phyloP scores from a whole-genome alignment of 331 rosid species.

The Acacia pycnantha region DNA sequence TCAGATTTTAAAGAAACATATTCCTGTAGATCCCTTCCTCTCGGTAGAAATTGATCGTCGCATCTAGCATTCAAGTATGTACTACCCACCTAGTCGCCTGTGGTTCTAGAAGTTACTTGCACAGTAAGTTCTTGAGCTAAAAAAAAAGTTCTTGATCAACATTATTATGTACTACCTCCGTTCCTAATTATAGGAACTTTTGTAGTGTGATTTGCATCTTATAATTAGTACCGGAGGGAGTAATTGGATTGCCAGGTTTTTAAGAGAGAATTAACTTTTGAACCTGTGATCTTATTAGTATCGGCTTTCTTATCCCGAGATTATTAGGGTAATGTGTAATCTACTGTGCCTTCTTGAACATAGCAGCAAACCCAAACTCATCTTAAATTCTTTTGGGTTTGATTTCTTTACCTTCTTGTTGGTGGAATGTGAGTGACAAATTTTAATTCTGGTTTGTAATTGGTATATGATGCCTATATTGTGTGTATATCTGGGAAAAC shows the following conservation, averaged over 20 bases:
- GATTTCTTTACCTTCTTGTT: neutral
- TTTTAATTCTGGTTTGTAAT: neutral
- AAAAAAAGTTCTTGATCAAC: neutral
- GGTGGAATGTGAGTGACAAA: neutral
- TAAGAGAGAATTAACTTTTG: neutral
- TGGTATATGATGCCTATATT: neutral
- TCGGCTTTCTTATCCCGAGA: neutral
- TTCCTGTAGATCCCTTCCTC: constrained; percentile 84
- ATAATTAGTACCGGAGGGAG: too few species aligned
- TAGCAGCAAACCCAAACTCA: neutral
- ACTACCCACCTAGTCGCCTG: neutral
- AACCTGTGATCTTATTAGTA: neutral
- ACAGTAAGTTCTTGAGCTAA: neutral
- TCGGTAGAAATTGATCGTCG: constrained; percentile 75
- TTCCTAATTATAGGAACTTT: too few species aligned
- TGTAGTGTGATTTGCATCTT: too few species aligned
- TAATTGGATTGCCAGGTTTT: neutral
- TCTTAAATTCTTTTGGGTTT: neutral
- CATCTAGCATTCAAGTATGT: neutral
- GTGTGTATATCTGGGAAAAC: neutral
- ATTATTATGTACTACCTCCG: neutral
- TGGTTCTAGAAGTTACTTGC: neutral
- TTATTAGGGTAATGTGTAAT: neutral
- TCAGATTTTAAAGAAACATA: constrained; percentile 80
- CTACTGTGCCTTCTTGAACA: neutral